Conservation (phyloP, 805 yeast species). For the Clavispora carvajalis region DNA sequence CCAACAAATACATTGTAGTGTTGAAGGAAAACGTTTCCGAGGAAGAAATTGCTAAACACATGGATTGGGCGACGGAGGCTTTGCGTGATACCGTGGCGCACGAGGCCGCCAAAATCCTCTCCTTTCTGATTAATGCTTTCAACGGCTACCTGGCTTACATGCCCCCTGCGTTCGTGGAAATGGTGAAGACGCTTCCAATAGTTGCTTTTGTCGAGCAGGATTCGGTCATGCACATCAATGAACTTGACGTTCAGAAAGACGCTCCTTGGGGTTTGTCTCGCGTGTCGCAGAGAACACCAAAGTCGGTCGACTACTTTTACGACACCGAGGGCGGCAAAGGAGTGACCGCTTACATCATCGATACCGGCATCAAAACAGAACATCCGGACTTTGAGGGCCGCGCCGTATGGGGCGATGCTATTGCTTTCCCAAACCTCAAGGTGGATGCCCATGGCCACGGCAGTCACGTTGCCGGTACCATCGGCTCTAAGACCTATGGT, state of each 20-base stretch:
- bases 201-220: conserved; percentile 23
- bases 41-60: conserved; percentile 6
- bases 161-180: conserved; percentile 13
- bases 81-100: conserved; percentile 17
- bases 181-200: conserved; percentile 9
- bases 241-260: conserved; percentile 63
- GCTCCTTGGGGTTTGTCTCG: conserved; percentile 97
- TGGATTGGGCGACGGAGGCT: conserved; percentile 9
- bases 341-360: conserved; percentile 82
- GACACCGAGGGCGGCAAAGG: conserved; percentile 75
- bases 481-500: conserved; percentile 75
- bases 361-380: conserved; percentile 75
- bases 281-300: conserved; percentile 72
- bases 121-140: conserved; percentile 8
- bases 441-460: conserved; percentile 91
- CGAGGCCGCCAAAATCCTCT: conserved; percentile 6
- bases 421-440: conserved; percentile 58
- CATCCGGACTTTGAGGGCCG: conserved; percentile 81
- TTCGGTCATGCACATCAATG: conserved; percentile 22
- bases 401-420: conserved; percentile 79
- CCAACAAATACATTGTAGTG: conserved; percentile 11
- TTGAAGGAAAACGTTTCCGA: conserved; percentile 10
- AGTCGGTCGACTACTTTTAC: conserved; percentile 49
- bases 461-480: conserved; percentile 96
- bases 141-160: conserved; percentile 20